A percentile compares a stretch with the other conserved stretches of the same genome.
These are phyloP conservation scores for Marchantia polymorpha DNA, from an alignment of 225 moss, liverwort and hornwort species.

Conservation along the genomic window DNA sequence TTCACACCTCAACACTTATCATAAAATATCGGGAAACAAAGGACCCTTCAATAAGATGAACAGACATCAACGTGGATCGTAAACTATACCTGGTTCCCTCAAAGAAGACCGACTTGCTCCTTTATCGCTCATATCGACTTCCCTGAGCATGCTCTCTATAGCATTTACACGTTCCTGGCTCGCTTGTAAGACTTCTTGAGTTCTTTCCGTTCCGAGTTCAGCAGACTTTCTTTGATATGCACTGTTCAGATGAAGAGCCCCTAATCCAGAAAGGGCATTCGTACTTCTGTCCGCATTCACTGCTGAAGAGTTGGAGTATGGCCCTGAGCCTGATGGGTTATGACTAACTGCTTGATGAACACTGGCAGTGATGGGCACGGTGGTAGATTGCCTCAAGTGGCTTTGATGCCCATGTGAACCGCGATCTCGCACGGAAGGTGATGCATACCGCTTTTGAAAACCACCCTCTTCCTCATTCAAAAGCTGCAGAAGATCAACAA, in stretches of 20 bases:
- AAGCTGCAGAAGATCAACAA: constrained; percentile 36
- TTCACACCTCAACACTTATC: neutral
- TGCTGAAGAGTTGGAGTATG: constrained; percentile 39
- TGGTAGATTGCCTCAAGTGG: constrained; percentile 45
- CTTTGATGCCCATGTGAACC: constrained; percentile 36
- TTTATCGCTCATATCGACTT: constrained; percentile 53
- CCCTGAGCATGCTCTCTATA: constrained; percentile 83
- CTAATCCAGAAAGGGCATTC: constrained; percentile 44
- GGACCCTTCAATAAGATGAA: neutral
- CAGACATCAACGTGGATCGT: neutral
- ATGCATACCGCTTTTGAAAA: constrained; percentile 63
- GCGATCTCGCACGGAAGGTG: constrained; percentile 54
- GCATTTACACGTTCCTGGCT: constrained; percentile 86
- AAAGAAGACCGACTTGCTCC: constrained; percentile 37
- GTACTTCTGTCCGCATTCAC: constrained; percentile 41
- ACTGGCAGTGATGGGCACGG: constrained; percentile 35
- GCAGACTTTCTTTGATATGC: constrained; percentile 44
- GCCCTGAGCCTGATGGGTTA: constrained; percentile 41
- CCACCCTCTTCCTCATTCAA: constrained; percentile 83
- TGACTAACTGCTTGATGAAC: constrained; percentile 30
- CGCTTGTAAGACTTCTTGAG: constrained; percentile 65
- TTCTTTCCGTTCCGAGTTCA: constrained; percentile 58
- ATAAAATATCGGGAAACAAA: neutral
- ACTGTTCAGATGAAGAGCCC: constrained; percentile 29
- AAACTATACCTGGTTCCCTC: constrained; percentile 33